Conservation (phyloP, 345 rosid genomes). For the Punica granatum region DNA sequence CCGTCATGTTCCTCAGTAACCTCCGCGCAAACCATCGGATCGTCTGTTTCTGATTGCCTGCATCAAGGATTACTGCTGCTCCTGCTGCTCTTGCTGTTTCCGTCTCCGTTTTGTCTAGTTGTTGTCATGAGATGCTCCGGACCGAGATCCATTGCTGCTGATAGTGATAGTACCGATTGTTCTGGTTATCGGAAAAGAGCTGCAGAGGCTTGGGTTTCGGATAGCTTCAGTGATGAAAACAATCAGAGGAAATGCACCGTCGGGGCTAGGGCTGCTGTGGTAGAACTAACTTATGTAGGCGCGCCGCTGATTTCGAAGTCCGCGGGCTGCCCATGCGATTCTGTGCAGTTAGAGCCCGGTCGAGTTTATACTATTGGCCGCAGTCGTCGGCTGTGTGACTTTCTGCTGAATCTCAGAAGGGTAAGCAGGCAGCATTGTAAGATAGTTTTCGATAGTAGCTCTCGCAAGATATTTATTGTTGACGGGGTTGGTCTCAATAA, state of each 20-base stretch:
- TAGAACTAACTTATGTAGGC: slow-evolving; percentile 37
- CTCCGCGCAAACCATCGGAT: not conserved
- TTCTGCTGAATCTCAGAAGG: slow-evolving; percentile 27
- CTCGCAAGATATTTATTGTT: slow-evolving; percentile 42
- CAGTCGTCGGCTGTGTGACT: slow-evolving; percentile 33
- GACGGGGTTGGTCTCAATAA: slow-evolving; percentile 32
- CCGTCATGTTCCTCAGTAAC: not conserved
- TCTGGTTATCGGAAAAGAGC: not conserved
- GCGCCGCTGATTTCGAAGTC: slow-evolving; percentile 41
- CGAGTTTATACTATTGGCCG: slow-evolving; percentile 59
- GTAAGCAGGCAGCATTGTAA: slow-evolving; percentile 76
- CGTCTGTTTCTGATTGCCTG: not conserved
- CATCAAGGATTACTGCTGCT: not conserved
- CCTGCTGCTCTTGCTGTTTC: not conserved
- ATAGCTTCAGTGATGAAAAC: not conserved
- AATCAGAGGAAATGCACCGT: not conserved
- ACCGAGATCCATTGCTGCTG: not conserved
- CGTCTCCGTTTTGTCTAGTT: not conserved
- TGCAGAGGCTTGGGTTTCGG: not conserved
- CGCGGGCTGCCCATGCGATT: slow-evolving; percentile 32
- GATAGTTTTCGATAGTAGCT: slow-evolving; percentile 44
- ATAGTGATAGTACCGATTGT: not conserved
- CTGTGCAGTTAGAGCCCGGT: slow-evolving; percentile 39
- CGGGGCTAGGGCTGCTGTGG: slow-evolving; percentile 27
- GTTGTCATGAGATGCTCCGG: not conserved